Conservation (phyloP, 2,329 filamentous ascomycete species). For the Aureobasidium sp. region DNA sequence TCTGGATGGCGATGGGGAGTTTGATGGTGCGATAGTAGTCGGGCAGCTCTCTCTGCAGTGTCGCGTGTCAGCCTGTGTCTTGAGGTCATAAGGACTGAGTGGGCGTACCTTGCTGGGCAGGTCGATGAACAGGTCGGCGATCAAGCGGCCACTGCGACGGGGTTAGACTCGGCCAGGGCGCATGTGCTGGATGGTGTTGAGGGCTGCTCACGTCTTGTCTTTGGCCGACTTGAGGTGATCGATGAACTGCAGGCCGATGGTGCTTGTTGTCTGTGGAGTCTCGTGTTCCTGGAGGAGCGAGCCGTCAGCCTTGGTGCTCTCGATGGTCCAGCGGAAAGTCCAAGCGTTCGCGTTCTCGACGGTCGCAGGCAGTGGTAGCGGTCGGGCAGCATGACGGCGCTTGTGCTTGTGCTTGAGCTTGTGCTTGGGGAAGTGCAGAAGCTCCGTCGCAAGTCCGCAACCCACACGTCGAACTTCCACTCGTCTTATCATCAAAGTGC, state of each 20-base stretch:
- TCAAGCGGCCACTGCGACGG: constrained; percentile 15
- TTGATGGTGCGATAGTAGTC: constrained; percentile 72
- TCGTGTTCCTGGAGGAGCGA: constrained; percentile 1
- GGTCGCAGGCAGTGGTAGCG: not conserved
- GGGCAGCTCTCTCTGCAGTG: constrained; percentile 46
- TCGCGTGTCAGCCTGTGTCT: constrained; percentile 51
- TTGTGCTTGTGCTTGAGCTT: not conserved
- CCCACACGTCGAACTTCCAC: not conserved
- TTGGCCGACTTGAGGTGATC: constrained; percentile 66
- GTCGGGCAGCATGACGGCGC: not conserved
- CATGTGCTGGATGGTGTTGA: not conserved
- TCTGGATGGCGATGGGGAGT: constrained; percentile 70
- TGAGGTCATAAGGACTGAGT: not conserved
- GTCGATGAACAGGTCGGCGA: constrained; percentile 15
- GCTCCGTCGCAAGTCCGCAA: not conserved
- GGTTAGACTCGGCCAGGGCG: not conserved
- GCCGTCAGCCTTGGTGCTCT: not conserved
- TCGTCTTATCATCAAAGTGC: not conserved
- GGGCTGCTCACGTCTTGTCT: constrained; percentile 62
- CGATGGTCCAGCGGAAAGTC: not conserved
- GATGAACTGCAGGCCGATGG: constrained; percentile 64
- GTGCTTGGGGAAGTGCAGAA: not conserved
- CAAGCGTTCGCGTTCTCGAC: constrained; percentile 9
- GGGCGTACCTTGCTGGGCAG: constrained; percentile 15
- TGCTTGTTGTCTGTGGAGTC: constrained; percentile 12